Evolutionary conservation across 805 yeast species (phyloP), one percentile per base, ranked within the genome.

Genomic region (Yamadazyma phyllophila): DNA sequence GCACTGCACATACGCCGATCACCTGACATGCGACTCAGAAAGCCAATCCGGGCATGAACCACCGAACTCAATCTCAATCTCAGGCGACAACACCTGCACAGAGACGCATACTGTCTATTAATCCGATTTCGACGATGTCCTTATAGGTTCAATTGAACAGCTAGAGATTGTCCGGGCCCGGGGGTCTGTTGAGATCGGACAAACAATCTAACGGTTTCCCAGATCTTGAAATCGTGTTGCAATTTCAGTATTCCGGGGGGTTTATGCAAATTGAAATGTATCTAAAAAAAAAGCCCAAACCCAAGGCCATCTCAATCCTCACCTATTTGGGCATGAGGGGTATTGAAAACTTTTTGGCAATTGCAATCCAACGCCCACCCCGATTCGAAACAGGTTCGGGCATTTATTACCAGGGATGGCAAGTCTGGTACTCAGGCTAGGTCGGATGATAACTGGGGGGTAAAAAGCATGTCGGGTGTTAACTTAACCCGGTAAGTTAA

Each of bases 41-140:
- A 10, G 31, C 13, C 31, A 20, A 4, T 20, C 24, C 42, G 36
- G 42, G 10, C 35, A 12, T 29, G 12, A 20, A 29, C 8, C 12
- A 15, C 45, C 45, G 45, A 36, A 26, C 26, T n/a, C 27, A 20
- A 20, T 9, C 24, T 20, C 24, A 20, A 20, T 20, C 24, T 20
- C 24, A 20, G 24, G 24, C 24, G 24, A 20, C 6, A 3, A 20
- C 24, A 20, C 42, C 47, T 44, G 47, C 24, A 44, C 29, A 39
- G 27, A 39, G 32, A 3, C 36, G 47, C 40, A 44, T 44, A 44
- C 36, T 7, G 7, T 16, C n/a, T 26, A 27, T 40, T 40, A 40
- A 40, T 40, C 43, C 43, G 43, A 32, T 31, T 20, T 40, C 36
- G 34, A 38, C 13, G 38, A 12, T 16, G 38, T n/a, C 36, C 17